Evolutionary conservation across 2,329 filamentous ascomycete genomes (phyloP).

Genomic region (Lasiodiplodia gonubiensis): DNA sequence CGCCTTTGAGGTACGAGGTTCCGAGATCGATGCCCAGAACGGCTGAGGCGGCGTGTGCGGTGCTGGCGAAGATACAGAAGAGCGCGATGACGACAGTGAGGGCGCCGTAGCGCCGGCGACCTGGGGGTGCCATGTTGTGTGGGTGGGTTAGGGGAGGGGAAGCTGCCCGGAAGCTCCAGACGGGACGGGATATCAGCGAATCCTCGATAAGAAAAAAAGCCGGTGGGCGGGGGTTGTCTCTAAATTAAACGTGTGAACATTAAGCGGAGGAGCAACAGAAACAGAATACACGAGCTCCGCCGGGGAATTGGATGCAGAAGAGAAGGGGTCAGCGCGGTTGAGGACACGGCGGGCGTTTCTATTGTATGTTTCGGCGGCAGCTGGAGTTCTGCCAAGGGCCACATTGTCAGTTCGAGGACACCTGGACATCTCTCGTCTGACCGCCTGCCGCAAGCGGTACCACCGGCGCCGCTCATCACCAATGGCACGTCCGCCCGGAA

Average conservation of each 20-base stretch:
- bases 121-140: conserved; percentile 54
- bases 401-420: conserved; percentile 24
- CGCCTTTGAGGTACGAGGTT: conserved; percentile 95
- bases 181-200: conserved; percentile 1
- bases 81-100: conserved; percentile 58
- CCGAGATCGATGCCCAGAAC: conserved; percentile 93
- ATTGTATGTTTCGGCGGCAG: conserved; percentile 7
- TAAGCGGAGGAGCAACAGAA: neutral
- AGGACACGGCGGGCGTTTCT: conserved; percentile 12
- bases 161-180: conserved; percentile 19
- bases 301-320: conserved; percentile 13
- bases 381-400: conserved; percentile 27
- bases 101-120: conserved; percentile 49
- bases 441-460: conserved; percentile 8
- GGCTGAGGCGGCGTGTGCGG: conserved; percentile 69
- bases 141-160: conserved; percentile 31
- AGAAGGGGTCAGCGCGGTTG: neutral
- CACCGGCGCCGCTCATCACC: conserved; percentile 1
- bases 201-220: conserved; percentile 5
- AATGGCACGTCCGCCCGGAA: conserved; percentile 6
- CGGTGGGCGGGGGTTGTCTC: neutral
- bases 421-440: conserved; percentile 8
- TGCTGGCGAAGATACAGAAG: conserved; percentile 60
- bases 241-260: conserved; percentile 5
- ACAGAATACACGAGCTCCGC: neutral